A percentile compares a stretch with the other conserved stretches of the same genome.
Conservation (phyloP, 2,329 filamentous ascomycete species). For the Polytolypa hystricis region DNA sequence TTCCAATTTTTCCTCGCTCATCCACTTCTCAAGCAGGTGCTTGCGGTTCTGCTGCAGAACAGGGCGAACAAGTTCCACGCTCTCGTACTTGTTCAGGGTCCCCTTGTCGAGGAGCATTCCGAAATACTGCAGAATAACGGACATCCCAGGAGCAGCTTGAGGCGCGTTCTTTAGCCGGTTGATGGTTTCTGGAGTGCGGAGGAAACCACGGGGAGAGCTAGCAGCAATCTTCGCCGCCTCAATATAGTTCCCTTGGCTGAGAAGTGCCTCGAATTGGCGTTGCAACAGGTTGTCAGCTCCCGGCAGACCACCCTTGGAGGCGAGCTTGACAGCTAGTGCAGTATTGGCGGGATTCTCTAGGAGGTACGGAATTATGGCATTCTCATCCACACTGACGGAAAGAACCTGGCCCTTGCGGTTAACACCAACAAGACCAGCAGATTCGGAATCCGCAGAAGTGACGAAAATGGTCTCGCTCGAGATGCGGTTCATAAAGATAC, state of each 20-base stretch:
- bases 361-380: constrained; percentile 82
- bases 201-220: constrained; percentile 89
- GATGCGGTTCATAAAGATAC: constrained; percentile 99
- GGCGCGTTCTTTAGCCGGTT: constrained; percentile 87
- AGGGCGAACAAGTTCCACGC: constrained; percentile 81
- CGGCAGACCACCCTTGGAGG: constrained; percentile 82
- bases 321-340: constrained; percentile 88
- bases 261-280: constrained; percentile 82
- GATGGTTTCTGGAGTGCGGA: constrained; percentile 89
- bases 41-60: constrained; percentile 90
- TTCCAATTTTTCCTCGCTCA: constrained; percentile 89
- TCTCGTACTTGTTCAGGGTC: constrained; percentile 82
- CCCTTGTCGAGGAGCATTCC: constrained; percentile 96
- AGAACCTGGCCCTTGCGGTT: constrained; percentile 97
- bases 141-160: constrained; percentile 63
- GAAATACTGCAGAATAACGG: constrained; percentile 93
- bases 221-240: constrained; percentile 94
- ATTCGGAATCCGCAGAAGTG: constrained; percentile 71
- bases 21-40: constrained; percentile 94
- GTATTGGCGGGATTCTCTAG: constrained; percentile 93
- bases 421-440: constrained; percentile 81
- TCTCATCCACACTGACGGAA: constrained; percentile 86
- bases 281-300: constrained; percentile 90
- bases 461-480: constrained; percentile 99
- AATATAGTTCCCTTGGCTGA: constrained; percentile 66